Conservation (phyloP, 2,329 filamentous ascomycete genomes). For the Verticillium longisporum region DNA sequence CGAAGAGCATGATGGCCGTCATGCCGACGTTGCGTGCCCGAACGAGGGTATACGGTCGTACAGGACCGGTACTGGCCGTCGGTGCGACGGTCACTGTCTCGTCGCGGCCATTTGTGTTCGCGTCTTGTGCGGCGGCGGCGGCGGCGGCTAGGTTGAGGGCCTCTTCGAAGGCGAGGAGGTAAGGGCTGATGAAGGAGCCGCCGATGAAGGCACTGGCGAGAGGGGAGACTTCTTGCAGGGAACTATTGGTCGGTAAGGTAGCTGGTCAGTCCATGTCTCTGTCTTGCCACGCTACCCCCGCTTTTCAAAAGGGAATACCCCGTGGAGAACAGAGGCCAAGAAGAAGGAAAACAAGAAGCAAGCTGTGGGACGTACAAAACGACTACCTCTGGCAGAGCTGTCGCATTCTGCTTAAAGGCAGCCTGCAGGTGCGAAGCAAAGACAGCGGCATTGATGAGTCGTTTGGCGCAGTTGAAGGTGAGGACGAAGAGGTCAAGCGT, state of each 20-base stretch:
- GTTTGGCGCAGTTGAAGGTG: slow-evolving; percentile 84
- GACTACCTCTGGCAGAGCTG: slow-evolving; percentile 44
- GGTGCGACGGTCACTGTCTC: slow-evolving; percentile 12
- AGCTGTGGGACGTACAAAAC: slow-evolving; percentile 41
- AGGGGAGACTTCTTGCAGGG: slow-evolving; percentile 87
- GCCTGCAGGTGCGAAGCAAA: slow-evolving; percentile 66
- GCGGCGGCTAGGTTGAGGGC: slow-evolving; percentile 65
- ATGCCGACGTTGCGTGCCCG: slow-evolving; percentile 73
- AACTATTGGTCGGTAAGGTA: slow-evolving; percentile 32
- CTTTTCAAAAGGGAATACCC: neutral
- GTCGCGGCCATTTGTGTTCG: slow-evolving; percentile 13
- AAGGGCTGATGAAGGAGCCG: slow-evolving; percentile 68
- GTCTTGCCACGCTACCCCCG: too few species aligned
- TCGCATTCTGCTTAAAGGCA: slow-evolving; percentile 43
- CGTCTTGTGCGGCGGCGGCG: neutral
- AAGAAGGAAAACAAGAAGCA: neutral
- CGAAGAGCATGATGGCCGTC: slow-evolving; percentile 85
- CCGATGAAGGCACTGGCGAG: slow-evolving; percentile 81
- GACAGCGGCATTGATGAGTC: slow-evolving; percentile 58
- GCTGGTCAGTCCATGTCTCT: neutral
- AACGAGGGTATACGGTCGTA: slow-evolving; percentile 60
- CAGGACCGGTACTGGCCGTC: slow-evolving; percentile 7
- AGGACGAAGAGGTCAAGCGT: slow-evolving; percentile 68
- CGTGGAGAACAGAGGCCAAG: neutral
- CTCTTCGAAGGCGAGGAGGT: slow-evolving; percentile 64